These are phyloP conservation scores for Penicillium sp. DNA, from an alignment of 2,329 filamentous ascomycete genomes.

Conservation along the genomic window DNA sequence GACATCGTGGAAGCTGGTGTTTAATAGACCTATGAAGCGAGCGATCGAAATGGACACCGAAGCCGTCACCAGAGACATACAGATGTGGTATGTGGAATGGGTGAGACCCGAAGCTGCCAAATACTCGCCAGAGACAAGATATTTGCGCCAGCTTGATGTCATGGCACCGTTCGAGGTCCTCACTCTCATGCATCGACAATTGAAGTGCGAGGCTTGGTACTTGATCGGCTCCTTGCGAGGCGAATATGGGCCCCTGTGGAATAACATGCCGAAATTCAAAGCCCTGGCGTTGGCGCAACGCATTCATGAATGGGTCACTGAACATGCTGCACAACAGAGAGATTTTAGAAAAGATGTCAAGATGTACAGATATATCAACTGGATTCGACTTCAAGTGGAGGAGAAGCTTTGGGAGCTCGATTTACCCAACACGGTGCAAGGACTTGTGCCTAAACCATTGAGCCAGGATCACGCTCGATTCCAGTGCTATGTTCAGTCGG, in stretches of 20 bases:
- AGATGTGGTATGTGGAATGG: constrained; percentile 6
- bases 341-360: constrained; percentile 2
- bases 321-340: constrained; percentile 4
- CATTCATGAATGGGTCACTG: neutral
- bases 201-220: constrained; percentile 10
- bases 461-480: constrained; percentile 22
- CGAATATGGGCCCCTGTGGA: constrained; percentile 3
- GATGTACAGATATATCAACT: constrained; percentile 18
- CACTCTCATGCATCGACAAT: neutral
- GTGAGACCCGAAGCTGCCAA: constrained; percentile 3
- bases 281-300: too few species aligned
- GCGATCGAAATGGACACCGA: neutral
- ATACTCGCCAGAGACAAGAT: constrained; percentile 12
- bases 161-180: constrained; percentile 22
- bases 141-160: constrained; percentile 29
- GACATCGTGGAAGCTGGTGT: neutral
- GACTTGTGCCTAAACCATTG: constrained; percentile 15
- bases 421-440: constrained; percentile 10
- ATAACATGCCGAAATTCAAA: neutral
- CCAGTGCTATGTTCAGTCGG: constrained; percentile 10
- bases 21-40: neutral
- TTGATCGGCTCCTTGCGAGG: constrained; percentile 9
- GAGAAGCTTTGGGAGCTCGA: constrained; percentile 16
- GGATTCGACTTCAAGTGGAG: constrained; percentile 23
- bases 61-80: neutral